These are phyloP conservation scores for Hippophae gyantsensis DNA, from an alignment of 306 rosid genomes.

Conservation along the genomic window DNA sequence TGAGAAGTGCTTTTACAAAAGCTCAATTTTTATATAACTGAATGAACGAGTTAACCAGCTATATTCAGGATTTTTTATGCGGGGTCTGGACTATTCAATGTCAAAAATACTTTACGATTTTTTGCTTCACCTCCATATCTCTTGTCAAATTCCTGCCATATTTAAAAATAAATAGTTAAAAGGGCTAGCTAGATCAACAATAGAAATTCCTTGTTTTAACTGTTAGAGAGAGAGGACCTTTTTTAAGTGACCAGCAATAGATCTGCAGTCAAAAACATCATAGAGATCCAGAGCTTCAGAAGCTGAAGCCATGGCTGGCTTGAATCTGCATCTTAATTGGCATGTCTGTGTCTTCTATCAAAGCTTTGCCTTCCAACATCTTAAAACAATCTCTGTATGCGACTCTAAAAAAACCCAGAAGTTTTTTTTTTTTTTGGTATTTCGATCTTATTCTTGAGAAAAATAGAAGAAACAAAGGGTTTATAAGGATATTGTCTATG, in stretches of 20 bases:
- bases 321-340: slow-evolving; percentile 91
- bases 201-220: neutral
- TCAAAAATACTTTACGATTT: no score
- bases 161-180: slow-evolving; percentile 10
- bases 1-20: no score
- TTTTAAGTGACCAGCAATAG: slow-evolving; percentile 89
- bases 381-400: neutral
- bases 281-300: slow-evolving; percentile 89
- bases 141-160: slow-evolving; percentile 64
- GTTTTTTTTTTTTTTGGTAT: neutral
- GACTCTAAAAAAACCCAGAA: neutral
- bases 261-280: slow-evolving; percentile 81
- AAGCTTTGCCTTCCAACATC: slow-evolving; percentile 95
- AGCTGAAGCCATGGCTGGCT: slow-evolving; percentile 93
- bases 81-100: no score
- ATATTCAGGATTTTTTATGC: no score
- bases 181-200: neutral
- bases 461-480: neutral
- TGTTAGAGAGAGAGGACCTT: slow-evolving; percentile 38
- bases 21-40: no score
- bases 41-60: no score
- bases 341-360: slow-evolving; percentile 82
- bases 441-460: slow-evolving; percentile 12
- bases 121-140: slow-evolving; percentile 17
- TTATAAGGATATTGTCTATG: neutral